These are phyloP conservation scores for Chenopodium suecicum DNA, from an alignment of 148 eudicot species.

Conservation along the genomic window DNA sequence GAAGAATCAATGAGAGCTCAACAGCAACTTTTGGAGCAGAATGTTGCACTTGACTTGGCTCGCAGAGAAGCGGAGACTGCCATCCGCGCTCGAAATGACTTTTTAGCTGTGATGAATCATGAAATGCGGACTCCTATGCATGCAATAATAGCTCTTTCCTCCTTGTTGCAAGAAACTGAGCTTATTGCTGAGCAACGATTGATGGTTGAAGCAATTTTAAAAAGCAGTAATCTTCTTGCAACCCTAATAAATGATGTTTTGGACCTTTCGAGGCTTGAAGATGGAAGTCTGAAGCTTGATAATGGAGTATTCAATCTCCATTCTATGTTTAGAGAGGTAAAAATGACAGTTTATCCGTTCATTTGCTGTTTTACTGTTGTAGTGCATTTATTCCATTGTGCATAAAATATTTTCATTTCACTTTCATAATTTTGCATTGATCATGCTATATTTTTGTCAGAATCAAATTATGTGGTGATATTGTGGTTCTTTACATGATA, in stretches of 20 bases:
- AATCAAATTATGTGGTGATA: neutral
- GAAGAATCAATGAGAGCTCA: conserved; percentile 98
- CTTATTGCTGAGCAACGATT: conserved; percentile 85
- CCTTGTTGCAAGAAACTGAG: conserved; percentile 79
- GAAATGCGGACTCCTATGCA: conserved; percentile 99
- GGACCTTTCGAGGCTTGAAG: conserved; percentile 94
- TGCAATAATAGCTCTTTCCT: conserved; percentile 82
- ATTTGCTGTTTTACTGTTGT: neutral
- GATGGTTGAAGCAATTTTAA: conserved; percentile 87
- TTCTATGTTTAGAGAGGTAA: conserved; percentile 71
- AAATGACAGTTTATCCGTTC: neutral
- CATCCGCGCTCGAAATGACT: conserved; percentile 89
- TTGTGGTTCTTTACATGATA: neutral
- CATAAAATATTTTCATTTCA: neutral
- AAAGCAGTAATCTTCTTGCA: conserved; percentile 83
- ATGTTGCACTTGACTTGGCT: conserved; percentile 90
- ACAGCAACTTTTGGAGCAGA: conserved; percentile 87
- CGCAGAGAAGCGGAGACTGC: conserved; percentile 96
- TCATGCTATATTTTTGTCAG: neutral
- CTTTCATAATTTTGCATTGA: neutral
- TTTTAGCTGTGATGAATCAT: conserved; percentile 95
- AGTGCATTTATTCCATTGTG: neutral
- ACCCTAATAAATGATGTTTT: conserved; percentile 88
- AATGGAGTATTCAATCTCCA: conserved; percentile 66
- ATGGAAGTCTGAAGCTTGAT: conserved; percentile 93